Evolutionary conservation across 2,329 filamentous ascomycete genomes (phyloP).

Genomic region (Penicillium sp.): DNA sequence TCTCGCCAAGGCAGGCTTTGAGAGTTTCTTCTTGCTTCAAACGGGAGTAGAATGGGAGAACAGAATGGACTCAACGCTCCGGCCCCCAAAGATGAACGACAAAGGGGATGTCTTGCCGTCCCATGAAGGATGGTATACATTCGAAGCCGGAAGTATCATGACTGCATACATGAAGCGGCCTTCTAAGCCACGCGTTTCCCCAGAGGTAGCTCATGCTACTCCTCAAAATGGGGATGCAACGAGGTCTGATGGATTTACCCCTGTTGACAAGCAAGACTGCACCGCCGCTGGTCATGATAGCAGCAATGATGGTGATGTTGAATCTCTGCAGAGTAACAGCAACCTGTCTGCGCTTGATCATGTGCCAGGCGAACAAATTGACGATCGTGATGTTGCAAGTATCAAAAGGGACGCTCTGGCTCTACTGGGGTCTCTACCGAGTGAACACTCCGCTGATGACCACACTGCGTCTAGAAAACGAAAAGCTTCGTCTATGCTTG

Average conservation of each 20-base stretch:
- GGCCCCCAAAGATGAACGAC: slow-evolving; percentile 23
- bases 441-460: neutral
- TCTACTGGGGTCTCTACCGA: neutral
- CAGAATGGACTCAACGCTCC: slow-evolving; percentile 14
- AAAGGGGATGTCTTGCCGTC: slow-evolving; percentile 25
- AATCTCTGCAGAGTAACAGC: neutral
- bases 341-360: neutral
- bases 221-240: neutral
- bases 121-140: slow-evolving; percentile 35
- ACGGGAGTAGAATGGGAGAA: slow-evolving; percentile 63
- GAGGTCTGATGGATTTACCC: neutral
- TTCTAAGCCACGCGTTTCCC: neutral
- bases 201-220: neutral
- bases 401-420: neutral
- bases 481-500: too few relatives aligned
- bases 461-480: too few relatives aligned
- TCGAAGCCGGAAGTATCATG: slow-evolving; percentile 24
- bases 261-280: neutral
- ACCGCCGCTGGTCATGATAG: neutral
- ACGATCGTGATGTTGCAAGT: neutral
- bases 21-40: slow-evolving; percentile 58
- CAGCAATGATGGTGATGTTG: neutral
- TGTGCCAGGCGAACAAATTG: neutral
- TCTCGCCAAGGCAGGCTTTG: slow-evolving; percentile 54
- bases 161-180: slow-evolving; percentile 20